A percentile compares a stretch with the other conserved stretches of the same genome.
Conservation (phyloP, 73 alveolate species). For the Blepharisma japonicum region DNA sequence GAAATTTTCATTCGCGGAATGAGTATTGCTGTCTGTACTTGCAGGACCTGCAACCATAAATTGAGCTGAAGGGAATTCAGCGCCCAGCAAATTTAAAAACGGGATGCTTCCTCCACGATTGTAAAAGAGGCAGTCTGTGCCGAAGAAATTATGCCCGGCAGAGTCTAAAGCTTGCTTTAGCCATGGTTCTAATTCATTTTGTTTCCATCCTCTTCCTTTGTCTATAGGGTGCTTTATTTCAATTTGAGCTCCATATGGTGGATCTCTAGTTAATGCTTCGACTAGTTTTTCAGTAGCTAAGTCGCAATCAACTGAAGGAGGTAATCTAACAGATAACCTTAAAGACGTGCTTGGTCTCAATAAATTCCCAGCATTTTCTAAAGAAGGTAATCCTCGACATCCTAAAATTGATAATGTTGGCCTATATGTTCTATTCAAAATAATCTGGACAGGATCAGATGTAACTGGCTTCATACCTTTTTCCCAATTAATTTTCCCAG, state of each 20-base stretch:
- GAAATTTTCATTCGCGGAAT: constrained; percentile 80
- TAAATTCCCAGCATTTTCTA: constrained; percentile 87
- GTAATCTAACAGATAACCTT: constrained; percentile 81
- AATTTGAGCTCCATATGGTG: constrained; percentile 78
- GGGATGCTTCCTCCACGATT: constrained; percentile 52
- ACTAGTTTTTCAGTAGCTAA: constrained; percentile 63
- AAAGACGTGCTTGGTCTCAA: constrained; percentile 69
- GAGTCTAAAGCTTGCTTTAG: no score
- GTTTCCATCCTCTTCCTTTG: no score
- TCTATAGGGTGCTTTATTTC: neutral
- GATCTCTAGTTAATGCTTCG: constrained; percentile 66
- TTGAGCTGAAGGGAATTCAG: constrained; percentile 80
- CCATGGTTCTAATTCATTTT: no score
- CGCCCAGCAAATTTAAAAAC: constrained; percentile 44
- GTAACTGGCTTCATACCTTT: constrained; percentile 63
- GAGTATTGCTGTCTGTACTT: constrained; percentile 91
- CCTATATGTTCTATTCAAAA: constrained; percentile 83
- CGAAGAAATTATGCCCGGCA: no score
- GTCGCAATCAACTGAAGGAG: constrained; percentile 74
- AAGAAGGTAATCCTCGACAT: constrained; percentile 82
- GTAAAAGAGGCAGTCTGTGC: no score
- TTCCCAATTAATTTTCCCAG: constrained; percentile 40
- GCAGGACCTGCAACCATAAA: constrained; percentile 86
- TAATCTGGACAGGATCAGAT: constrained; percentile 58
- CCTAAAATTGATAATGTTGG: constrained; percentile 81